Conservation (phyloP, 306 rosid species). For the Cicer arietinum region DNA sequence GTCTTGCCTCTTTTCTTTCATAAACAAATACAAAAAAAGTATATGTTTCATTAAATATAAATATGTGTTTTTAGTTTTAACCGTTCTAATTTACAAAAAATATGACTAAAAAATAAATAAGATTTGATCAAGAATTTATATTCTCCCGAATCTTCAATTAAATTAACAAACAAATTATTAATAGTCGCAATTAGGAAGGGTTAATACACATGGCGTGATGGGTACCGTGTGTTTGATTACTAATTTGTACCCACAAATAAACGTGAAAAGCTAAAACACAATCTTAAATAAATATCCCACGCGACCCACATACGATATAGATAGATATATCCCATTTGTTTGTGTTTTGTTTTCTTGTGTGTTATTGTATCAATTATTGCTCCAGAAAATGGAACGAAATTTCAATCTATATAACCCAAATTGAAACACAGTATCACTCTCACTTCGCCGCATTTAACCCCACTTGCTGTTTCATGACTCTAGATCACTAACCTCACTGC, state of each 20-base stretch:
- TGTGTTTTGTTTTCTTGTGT: no score
- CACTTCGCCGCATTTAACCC: slow-evolving; percentile 45
- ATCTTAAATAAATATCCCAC: slow-evolving; percentile 1
- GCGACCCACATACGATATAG: neutral
- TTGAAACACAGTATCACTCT: neutral
- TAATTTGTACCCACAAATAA: neutral
- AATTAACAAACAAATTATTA: no score
- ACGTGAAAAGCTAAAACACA: neutral
- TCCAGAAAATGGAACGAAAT: neutral
- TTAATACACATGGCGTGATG: no score
- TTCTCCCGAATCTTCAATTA: no score
- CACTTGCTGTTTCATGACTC: neutral
- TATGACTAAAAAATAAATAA: no score
- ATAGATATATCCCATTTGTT: neutral
- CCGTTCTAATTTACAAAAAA: no score
- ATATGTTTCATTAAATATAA: no score
- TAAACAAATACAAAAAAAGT: no score
- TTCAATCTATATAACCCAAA: slow-evolving; percentile 1
- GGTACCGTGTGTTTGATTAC: neutral
- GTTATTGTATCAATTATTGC: slow-evolving; percentile 1
- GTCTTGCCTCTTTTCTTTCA: no score
- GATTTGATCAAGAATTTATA: no score
- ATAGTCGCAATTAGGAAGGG: no score
- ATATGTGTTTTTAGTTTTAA: no score
- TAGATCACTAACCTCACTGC: neutral